Evolutionary conservation across 2,329 filamentous ascomycete genomes (phyloP).

Genomic region (Chaetoscypha palmicola): DNA sequence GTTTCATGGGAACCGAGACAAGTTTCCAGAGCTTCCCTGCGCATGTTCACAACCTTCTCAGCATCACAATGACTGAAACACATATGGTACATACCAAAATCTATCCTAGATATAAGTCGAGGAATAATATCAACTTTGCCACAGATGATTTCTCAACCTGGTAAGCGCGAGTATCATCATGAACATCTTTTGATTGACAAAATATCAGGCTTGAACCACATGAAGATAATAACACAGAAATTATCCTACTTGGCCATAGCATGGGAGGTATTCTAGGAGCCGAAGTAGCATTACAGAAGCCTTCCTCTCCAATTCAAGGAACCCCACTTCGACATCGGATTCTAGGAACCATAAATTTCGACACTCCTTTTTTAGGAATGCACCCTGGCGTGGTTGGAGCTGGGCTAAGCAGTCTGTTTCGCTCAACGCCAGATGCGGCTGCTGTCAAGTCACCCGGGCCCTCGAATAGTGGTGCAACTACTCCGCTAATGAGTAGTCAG

Average conservation of each 20-base stretch:
- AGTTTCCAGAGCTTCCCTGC: conserved; percentile 85
- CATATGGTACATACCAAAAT: conserved; percentile 83
- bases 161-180: conserved; percentile 33
- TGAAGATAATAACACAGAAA: conserved; percentile 65
- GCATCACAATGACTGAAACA: conserved; percentile 57
- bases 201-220: conserved; percentile 61
- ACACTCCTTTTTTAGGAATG: conserved; percentile 81
- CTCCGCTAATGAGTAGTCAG: conserved; percentile 15
- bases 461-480: conserved; percentile 13
- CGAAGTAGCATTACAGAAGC: conserved; percentile 61
- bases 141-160: conserved; percentile 78
- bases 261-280: conserved; percentile 82
- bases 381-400: conserved; percentile 83
- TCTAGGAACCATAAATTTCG: conserved; percentile 73
- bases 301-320: conserved; percentile 16
- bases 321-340: conserved; percentile 63
- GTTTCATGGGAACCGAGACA: conserved; percentile 82
- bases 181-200: conserved; percentile 11
- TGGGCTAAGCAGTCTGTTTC: conserved; percentile 72
- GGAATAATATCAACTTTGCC: conserved; percentile 63
- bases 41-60: conserved; percentile 72
- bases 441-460: conserved; percentile 11
- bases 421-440: conserved; percentile 36
- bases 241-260: conserved; percentile 79
- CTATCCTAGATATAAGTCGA: conserved; percentile 73